Base-by-base conservation (phyloP, 495 filamentous ascomycete genomes). In the Aspergillus ostianus region DNA sequence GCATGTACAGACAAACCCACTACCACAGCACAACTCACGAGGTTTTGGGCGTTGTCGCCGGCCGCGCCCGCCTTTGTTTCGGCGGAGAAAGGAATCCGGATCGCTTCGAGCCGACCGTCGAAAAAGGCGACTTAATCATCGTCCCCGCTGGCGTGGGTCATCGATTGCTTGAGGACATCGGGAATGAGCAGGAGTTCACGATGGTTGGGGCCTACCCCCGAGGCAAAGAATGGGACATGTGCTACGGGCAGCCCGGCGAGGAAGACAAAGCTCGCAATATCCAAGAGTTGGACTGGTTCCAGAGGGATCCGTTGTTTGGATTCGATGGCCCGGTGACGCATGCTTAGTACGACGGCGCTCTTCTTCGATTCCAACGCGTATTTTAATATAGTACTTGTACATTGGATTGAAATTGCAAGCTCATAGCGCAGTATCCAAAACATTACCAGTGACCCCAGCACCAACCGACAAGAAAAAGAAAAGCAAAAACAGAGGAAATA, bases 21-120 rank as follows among this genome's bases (percentile, higher is more conserved):
- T 91, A 86, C 68, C 87, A 90, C 65, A 81, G 72, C 49, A 88
- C 82, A 1, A 79, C 81, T 2, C 87, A 90, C 64, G 86, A 90
- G 68, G 81, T 89, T 13, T 77, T 92, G 4, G 83, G 78, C 48
- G 76, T 90, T 29, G 77, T 79, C 21, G 70, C 69, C 13, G 88
- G 87, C 0, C 73, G 70, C 13, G 86, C 87, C 9, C 79, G 70
- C 32, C 74, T 91, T 23, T 89, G 86, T 60, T 89, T 90, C 64
- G 85, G 87, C 18, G 82, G 83, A 29, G 86, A 89, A 65, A 73
- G 76, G 6, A 90, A 90, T 62, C 81, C 83, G 0, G 70, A 66
- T 9, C 73, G 79, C 20, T 82, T 88, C 17, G 82, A 87, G 67
- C 67, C 75, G 10, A 73, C 65, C n/a, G 78, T 88, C 32, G 60